These are phyloP conservation scores for Pseudozyma tsukubaensis DNA, from an alignment of 1,284 basidiomycete genomes.

Conservation along the genomic window DNA sequence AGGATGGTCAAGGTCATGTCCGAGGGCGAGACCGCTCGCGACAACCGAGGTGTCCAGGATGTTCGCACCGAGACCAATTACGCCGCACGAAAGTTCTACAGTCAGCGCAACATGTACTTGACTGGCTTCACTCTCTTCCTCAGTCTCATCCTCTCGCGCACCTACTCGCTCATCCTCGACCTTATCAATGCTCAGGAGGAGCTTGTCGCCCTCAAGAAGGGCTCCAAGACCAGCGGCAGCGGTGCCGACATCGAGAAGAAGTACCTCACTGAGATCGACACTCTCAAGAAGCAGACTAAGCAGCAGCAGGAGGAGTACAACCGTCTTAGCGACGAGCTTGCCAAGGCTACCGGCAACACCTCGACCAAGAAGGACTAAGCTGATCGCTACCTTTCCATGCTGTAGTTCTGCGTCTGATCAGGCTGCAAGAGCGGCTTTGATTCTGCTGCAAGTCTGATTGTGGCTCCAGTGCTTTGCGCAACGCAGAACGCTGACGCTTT, in stretches of 20 bases:
- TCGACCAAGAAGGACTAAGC: constrained; percentile 59
- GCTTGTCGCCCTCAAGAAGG: constrained; percentile 82
- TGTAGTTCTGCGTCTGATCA: neutral
- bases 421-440: neutral
- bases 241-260: constrained; percentile 62
- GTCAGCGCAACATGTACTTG: constrained; percentile 80
- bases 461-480: too few species aligned
- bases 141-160: constrained; percentile 81
- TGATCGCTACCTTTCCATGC: neutral
- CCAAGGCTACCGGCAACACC: constrained; percentile 51
- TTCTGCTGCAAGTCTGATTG: too few species aligned
- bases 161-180: constrained; percentile 90
- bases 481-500: too few species aligned
- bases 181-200: constrained; percentile 90
- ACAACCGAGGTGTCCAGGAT: constrained; percentile 75
- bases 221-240: constrained; percentile 16
- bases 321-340: constrained; percentile 65
- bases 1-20: constrained; percentile 88
- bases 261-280: constrained; percentile 55
- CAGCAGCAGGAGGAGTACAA: constrained; percentile 68
- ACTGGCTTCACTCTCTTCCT: constrained; percentile 86
- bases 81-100: constrained; percentile 88
- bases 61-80: constrained; percentile 84
- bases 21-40: constrained; percentile 79
- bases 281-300: constrained; percentile 66